Conservation (phyloP, 306 rosid genomes). For the Prunus padus region DNA sequence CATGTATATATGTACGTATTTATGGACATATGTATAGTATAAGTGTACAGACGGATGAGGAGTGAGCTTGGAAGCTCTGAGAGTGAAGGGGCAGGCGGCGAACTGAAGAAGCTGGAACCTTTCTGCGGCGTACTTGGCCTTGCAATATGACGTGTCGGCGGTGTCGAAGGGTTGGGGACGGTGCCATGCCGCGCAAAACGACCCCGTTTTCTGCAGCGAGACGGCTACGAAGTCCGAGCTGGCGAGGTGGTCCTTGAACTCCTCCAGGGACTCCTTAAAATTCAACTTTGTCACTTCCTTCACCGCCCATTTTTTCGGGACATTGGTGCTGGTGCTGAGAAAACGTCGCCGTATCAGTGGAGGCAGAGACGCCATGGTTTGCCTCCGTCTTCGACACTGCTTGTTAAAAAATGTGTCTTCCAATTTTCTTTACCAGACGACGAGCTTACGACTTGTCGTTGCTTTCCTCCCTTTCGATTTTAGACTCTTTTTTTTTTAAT, state of each 20-base stretch:
- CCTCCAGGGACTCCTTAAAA: slow-evolving; percentile 52
- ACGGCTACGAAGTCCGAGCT: slow-evolving; percentile 67
- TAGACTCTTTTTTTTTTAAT: neutral
- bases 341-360: slow-evolving; percentile 43
- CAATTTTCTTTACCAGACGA: neutral
- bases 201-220: slow-evolving; percentile 70
- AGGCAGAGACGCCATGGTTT: slow-evolving; percentile 30
- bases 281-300: slow-evolving; percentile 70
- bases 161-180: slow-evolving; percentile 68
- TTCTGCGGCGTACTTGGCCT: slow-evolving; percentile 67
- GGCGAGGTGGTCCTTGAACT: slow-evolving; percentile 48
- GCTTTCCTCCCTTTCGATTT: neutral
- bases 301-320: slow-evolving; percentile 48
- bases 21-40: neutral
- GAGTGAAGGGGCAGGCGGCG: slow-evolving; percentile 80
- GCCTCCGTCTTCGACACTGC: neutral
- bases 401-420: neutral
- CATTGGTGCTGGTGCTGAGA: slow-evolving; percentile 31
- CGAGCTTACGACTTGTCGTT: neutral
- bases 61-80: slow-evolving; percentile 40
- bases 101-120: slow-evolving; percentile 79
- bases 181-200: slow-evolving; percentile 59
- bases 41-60: slow-evolving; percentile 71
- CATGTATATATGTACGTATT: neutral
- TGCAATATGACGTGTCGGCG: slow-evolving; percentile 55